Conservation (phyloP, 148 eudicot species). For the Rhododendron kiyosumense region DNA sequence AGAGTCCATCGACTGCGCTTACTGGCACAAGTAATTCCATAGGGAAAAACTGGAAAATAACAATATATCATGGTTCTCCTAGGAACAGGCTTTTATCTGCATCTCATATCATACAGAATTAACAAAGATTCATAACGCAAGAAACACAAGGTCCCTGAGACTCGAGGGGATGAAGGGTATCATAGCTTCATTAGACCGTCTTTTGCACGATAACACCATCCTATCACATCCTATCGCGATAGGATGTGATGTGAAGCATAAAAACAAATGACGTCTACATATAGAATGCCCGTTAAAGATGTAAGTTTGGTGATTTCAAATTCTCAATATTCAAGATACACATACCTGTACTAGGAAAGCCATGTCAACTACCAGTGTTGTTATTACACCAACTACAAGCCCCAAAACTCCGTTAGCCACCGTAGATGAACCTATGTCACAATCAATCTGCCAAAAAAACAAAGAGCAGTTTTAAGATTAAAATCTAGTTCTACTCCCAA, state of each 20-base stretch:
- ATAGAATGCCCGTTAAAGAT: background rate
- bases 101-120: conserved; percentile 1
- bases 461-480: background rate
- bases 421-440: conserved; percentile 97
- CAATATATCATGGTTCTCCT: background rate
- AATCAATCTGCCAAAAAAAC: conserved; percentile 63
- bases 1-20: background rate
- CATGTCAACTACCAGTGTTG: conserved; percentile 96
- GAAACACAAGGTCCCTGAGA: background rate
- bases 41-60: background rate
- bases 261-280: background rate
- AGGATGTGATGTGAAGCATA: background rate
- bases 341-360: conserved; percentile 98
- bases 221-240: conserved; percentile 2
- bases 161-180: background rate
- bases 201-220: background rate
- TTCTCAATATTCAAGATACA: background rate
- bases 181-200: background rate
- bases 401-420: conserved; percentile 99
- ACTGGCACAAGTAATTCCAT: background rate
- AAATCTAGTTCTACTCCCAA: background rate
- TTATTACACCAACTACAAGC: conserved; percentile 90
- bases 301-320: background rate
- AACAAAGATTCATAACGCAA: background rate
- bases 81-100: background rate